Percentiles rank a stretch among this genome's conserved stretches.
phyloP scores from a whole-genome alignment of 2,329 filamentous ascomycete genomes.

The Huntiella bhutanensis region DNA sequence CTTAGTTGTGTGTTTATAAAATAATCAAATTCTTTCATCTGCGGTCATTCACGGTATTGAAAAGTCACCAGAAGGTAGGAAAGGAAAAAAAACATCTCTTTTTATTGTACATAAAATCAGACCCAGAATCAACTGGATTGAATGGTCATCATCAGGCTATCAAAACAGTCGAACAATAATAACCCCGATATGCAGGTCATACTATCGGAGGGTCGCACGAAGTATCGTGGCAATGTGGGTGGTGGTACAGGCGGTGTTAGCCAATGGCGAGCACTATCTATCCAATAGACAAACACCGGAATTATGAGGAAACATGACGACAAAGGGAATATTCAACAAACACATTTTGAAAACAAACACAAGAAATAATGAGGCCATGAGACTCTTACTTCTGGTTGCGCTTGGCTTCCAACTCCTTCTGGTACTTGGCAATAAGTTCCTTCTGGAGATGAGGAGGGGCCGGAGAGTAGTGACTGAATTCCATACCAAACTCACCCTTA shows the following conservation, averaged over 20 bases:
- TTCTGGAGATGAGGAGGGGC: slow-evolving; percentile 78
- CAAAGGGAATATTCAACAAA: neutral
- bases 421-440: slow-evolving; percentile 38
- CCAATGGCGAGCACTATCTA: no score
- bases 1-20: no score
- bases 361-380: neutral
- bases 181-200: no score
- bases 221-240: slow-evolving; percentile 10
- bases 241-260: slow-evolving; percentile 7
- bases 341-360: neutral
- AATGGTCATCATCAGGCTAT: neutral
- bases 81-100: neutral
- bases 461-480: slow-evolving; percentile 88
- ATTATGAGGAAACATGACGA: neutral
- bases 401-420: slow-evolving; percentile 39
- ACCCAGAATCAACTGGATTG: neutral
- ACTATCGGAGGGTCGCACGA: neutral
- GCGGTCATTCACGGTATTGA: no score
- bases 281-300: neutral
- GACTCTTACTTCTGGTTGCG: slow-evolving; percentile 18
- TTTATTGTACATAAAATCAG: neutral
- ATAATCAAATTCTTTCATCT: no score
- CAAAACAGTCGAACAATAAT: neutral
- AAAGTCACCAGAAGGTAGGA: neutral
- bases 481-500: slow-evolving; percentile 97